These are phyloP conservation scores for Mycena galopus DNA, from an alignment of 768 basidiomycete genomes.

Conservation along the genomic window DNA sequence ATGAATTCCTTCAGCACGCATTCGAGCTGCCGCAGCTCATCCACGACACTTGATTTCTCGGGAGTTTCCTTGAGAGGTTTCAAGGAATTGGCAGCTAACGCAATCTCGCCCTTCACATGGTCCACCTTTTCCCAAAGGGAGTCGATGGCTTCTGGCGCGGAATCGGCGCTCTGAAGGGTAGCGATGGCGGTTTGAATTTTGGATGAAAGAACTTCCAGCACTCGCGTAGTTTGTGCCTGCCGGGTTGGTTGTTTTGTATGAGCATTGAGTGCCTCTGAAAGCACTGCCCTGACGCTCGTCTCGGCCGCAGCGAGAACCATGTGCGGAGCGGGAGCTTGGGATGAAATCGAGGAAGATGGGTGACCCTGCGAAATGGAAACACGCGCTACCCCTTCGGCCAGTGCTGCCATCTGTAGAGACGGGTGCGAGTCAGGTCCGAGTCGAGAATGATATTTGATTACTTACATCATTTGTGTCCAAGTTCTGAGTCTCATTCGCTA, in stretches of 20 bases:
- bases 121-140: no score
- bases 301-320: neutral
- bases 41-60: conserved; percentile 1
- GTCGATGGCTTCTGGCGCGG: neutral
- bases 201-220: neutral
- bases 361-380: neutral
- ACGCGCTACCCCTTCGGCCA: neutral
- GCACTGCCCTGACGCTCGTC: neutral
- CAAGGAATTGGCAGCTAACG: neutral
- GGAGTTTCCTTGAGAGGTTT: neutral
- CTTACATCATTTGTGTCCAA: no score
- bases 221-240: neutral
- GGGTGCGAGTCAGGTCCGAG: neutral
- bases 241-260: conserved; percentile 7
- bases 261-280: conserved; percentile 1
- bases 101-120: neutral
- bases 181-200: neutral
- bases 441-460: neutral
- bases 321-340: neutral
- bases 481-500: neutral
- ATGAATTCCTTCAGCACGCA: neutral
- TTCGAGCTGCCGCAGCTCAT: neutral
- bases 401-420: neutral
- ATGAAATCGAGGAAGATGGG: neutral
- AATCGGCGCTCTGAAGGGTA: neutral